These are phyloP conservation scores for Coniosporium tulheliwenetii DNA, from an alignment of 2,329 filamentous ascomycete genomes.

Conservation along the genomic window DNA sequence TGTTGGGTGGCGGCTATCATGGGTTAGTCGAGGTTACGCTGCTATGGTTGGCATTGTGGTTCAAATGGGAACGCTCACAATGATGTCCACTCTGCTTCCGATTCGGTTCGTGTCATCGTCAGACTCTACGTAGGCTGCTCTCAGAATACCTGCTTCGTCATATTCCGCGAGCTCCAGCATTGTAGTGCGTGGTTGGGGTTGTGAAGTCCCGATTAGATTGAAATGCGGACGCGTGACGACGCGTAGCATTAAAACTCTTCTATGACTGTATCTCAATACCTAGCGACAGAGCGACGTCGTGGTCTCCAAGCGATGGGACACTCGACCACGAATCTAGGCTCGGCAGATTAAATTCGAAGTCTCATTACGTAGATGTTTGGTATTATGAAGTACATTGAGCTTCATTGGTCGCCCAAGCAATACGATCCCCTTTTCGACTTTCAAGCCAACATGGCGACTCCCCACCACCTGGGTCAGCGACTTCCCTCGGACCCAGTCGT, in stretches of 20 bases:
- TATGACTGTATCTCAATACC: too few species aligned
- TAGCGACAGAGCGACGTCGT: not conserved
- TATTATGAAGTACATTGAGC: not conserved
- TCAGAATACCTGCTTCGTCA: conserved; percentile 35
- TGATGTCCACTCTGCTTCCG: not conserved
- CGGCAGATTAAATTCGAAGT: not conserved
- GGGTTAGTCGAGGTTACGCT: too few species aligned
- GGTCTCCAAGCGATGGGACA: not conserved
- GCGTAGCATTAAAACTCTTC: not conserved
- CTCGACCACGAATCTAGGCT: not conserved
- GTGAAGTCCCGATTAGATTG: not conserved
- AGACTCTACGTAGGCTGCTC: conserved; percentile 33
- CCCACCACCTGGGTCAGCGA: too few species aligned
- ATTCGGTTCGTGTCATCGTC: conserved; percentile 7
- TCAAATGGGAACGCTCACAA: not conserved
- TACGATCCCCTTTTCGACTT: too few species aligned
- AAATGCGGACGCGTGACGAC: not conserved
- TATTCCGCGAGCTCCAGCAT: conserved; percentile 17
- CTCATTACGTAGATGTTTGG: not conserved
- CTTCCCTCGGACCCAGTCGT: too few species aligned
- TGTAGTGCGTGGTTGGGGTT: too few species aligned
- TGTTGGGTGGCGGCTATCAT: conserved; percentile 5
- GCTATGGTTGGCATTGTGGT: not conserved
- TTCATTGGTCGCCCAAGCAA: too few species aligned
- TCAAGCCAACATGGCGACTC: too few species aligned